Conservation (phyloP, 1,284 basidiomycete species). For the Cryptococcus jaspeensis region DNA sequence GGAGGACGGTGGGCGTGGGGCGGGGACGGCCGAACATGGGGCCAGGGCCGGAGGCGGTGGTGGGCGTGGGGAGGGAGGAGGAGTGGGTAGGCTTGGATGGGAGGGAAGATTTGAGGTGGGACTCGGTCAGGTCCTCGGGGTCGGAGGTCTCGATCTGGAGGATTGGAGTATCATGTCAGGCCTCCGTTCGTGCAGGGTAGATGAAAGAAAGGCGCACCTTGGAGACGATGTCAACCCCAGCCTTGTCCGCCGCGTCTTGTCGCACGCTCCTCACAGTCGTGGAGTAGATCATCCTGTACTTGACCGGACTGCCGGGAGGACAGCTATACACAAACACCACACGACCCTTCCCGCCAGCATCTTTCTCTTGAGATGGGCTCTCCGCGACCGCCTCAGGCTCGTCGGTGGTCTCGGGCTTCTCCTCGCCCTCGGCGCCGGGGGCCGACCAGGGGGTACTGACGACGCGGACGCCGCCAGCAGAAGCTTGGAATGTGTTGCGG, state of each 20-base stretch:
- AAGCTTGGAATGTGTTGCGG: slow-evolving; percentile 44
- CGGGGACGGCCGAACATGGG: slow-evolving; percentile 27
- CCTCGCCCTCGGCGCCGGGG: slow-evolving; percentile 13
- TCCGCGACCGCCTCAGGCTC: slow-evolving; percentile 5
- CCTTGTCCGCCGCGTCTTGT: slow-evolving; percentile 58
- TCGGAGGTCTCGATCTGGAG: slow-evolving; percentile 77
- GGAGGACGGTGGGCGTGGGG: slow-evolving; percentile 18
- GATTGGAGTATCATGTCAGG: background rate
- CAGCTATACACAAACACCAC: slow-evolving; percentile 85
- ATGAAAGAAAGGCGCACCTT: slow-evolving; percentile 32
- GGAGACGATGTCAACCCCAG: slow-evolving; percentile 50
- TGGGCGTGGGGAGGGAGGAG: slow-evolving; percentile 30
- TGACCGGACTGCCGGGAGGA: slow-evolving; percentile 72
- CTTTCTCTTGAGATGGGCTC: slow-evolving; percentile 2
- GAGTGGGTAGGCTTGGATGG: slow-evolving; percentile 33
- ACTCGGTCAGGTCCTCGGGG: slow-evolving; percentile 67
- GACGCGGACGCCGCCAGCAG: slow-evolving; percentile 35
- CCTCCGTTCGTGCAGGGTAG: too few relatives aligned
- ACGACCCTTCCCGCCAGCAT: slow-evolving; percentile 31
- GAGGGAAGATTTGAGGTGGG: slow-evolving; percentile 62
- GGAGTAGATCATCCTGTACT: slow-evolving; percentile 82
- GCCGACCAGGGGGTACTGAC: slow-evolving; percentile 20
- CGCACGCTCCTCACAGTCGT: slow-evolving; percentile 63
- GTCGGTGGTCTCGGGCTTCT: slow-evolving; percentile 5
- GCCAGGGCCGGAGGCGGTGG: slow-evolving; percentile 1